Conservation (phyloP, 2,329 filamentous ascomycete genomes). For the Geosmithia putterillii region DNA sequence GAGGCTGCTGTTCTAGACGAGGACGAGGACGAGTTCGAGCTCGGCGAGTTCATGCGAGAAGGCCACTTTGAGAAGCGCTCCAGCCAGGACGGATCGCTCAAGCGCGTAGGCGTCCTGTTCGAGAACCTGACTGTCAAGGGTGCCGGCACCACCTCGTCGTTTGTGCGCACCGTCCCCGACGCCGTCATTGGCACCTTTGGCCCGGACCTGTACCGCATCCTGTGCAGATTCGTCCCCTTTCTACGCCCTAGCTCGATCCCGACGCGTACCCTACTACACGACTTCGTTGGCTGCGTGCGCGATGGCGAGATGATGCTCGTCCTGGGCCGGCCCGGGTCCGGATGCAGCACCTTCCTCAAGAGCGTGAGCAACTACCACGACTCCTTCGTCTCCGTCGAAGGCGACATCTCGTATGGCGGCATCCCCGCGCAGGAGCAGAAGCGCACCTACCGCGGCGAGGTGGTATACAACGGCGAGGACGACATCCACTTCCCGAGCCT, state of each 20-base stretch:
- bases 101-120: constrained; percentile 68
- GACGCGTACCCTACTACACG: constrained; percentile 14
- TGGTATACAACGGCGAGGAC: constrained; percentile 69
- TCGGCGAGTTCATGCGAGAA: constrained; percentile 58
- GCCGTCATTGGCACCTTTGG: constrained; percentile 70
- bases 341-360: constrained; percentile 69
- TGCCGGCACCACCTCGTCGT: constrained; percentile 50
- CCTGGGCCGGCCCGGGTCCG: constrained; percentile 60
- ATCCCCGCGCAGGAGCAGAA: constrained; percentile 56
- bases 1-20: constrained; percentile 16
- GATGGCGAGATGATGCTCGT: constrained; percentile 25
- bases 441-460: constrained; percentile 60
- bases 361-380: constrained; percentile 59
- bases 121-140: constrained; percentile 67
- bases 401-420: constrained; percentile 61
- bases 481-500: constrained; percentile 63
- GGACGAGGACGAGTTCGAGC: constrained; percentile 50
- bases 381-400: constrained; percentile 52
- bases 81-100: constrained; percentile 48
- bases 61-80: constrained; percentile 62
- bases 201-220: constrained; percentile 59
- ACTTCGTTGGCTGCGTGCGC: constrained; percentile 21
- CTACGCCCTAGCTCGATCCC: constrained; percentile 10
- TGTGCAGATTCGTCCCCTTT: constrained; percentile 21
- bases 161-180: constrained; percentile 61